phyloP scores from a whole-genome alignment of 176 grass and related monocot species.

The Leersia perrieri region DNA sequence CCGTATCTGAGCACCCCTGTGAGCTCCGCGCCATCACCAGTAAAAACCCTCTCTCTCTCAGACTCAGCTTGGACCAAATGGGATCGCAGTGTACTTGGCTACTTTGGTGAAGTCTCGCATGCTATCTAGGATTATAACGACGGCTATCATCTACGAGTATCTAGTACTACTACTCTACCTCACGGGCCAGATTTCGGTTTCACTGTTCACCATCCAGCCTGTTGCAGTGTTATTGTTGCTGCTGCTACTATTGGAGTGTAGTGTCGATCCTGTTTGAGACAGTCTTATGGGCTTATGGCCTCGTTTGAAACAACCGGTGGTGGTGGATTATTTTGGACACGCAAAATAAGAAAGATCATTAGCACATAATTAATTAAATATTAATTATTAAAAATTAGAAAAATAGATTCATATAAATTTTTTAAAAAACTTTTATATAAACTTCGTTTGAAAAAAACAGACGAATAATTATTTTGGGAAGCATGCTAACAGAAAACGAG shows the following conservation, averaged over 20 bases:
- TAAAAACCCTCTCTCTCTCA: neutral
- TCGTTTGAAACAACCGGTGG: no score
- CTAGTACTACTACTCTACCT: neutral
- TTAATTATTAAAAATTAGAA: no score
- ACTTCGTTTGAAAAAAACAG: no score
- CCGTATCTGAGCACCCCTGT: slow-evolving; percentile 42
- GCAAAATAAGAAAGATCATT: no score
- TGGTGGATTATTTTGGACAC: no score
- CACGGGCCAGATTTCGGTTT: neutral
- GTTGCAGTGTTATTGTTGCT: no score
- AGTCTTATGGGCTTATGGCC: neutral
- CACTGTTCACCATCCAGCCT: slow-evolving; percentile 11
- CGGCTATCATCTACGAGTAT: neutral
- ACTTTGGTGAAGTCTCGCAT: neutral
- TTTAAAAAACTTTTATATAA: no score
- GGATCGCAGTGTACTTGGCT: slow-evolving; percentile 15
- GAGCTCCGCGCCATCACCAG: slow-evolving; percentile 21
- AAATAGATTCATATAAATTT: no score
- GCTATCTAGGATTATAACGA: no score
- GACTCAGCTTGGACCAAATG: slow-evolving; percentile 13
- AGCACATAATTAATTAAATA: no score
- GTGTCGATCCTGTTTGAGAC: neutral
- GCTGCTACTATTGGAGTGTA: neutral
- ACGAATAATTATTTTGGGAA: no score
- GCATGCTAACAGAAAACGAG: no score